Base-by-base conservation (phyloP, 352 stramenopile genomes). In the Globisporangium cylindrosporum region DNA sequence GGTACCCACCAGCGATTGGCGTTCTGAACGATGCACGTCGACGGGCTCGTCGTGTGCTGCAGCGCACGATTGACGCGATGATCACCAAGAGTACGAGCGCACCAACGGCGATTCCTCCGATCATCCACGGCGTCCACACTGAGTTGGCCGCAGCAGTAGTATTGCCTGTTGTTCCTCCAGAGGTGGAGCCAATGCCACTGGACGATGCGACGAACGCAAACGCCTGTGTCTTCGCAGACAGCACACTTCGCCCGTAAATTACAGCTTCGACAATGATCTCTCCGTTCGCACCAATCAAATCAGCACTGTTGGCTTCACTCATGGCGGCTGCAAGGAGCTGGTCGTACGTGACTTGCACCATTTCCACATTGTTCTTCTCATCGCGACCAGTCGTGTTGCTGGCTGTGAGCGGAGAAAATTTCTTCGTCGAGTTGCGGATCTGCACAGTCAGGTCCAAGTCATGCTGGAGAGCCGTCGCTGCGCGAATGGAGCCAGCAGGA, bases 181-280 rank as follows among this genome's bases (percentile, higher is more conserved):
- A 9, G 2, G 78, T 80, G 7, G 81, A 87, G 24, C 82, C 84
- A 24, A 93, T 93, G 20, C 79, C 77, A 55, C 79, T 91, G n/a
- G 84, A 91, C 6, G 87, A 93, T 38, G 87, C 87, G 4, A 94
- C 87, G 36, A 94, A 92, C 9, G 87, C 80, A 55, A 93, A 94
- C 38, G 75, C 69, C 67, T 94, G 87, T 1, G 73, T 66, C 38
- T 88, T 78, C 1, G 80, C 75, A 4, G 80, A 60, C 64, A 92
- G 55, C 22, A 94, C 79, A 48, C 83, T 91, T 27, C 75, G 80
- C 0, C 87, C 87, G 15, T 82, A 88, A 9, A 94, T 73, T 22
- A 89, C 79, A 12, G 83, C 87, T 38, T 94, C 83, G 4, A 94
- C 85, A 34, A 90, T 63, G 64, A 92, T 89, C 58, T 90, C 82